Evolutionary conservation across 495 filamentous ascomycete species (phyloP).

Genomic region (Podospora sp.): DNA sequence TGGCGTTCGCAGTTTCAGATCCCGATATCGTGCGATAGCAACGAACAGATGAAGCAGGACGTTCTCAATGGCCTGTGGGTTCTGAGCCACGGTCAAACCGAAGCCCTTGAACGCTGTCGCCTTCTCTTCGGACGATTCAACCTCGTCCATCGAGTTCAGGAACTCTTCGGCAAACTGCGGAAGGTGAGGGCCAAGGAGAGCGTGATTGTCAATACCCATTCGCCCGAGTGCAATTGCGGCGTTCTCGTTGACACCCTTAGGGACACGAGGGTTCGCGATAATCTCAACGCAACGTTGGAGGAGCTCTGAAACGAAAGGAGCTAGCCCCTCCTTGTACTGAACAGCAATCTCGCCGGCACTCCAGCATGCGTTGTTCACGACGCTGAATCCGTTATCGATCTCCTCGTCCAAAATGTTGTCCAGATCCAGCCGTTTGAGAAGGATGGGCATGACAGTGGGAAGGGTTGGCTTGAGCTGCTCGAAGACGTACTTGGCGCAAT

Average conservation of each 20-base stretch:
- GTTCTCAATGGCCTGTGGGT: constrained; percentile 89
- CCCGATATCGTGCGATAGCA: constrained; percentile 75
- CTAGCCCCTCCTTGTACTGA: constrained; percentile 70
- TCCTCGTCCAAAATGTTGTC: constrained; percentile 73
- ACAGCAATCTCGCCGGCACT: constrained; percentile 92
- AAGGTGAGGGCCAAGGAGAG: constrained; percentile 79
- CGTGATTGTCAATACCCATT: constrained; percentile 79
- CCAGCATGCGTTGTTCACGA: constrained; percentile 99
- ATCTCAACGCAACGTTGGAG: constrained; percentile 76
- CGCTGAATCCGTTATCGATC: constrained; percentile 76
- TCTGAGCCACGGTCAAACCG: constrained; percentile 77
- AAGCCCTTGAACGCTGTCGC: constrained; percentile 91
- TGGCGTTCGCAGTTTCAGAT: constrained; percentile 51
- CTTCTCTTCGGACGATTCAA: constrained; percentile 92
- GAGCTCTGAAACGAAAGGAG: constrained; percentile 73
- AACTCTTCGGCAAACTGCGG: constrained; percentile 78
- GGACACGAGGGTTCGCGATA: constrained; percentile 78
- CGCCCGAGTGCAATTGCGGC: constrained; percentile 91
- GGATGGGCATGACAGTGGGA: constrained; percentile 69
- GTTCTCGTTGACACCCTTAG: constrained; percentile 91
- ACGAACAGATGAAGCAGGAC: constrained; percentile 81
- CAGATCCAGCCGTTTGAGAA: constrained; percentile 86
- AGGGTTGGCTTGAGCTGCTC: constrained; percentile 76
- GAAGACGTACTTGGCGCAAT: constrained; percentile 96
- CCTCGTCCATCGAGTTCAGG: constrained; percentile 76